phyloP scores from a whole-genome alignment of 768 basidiomycete genomes.

The Leccinum barrowsii region DNA sequence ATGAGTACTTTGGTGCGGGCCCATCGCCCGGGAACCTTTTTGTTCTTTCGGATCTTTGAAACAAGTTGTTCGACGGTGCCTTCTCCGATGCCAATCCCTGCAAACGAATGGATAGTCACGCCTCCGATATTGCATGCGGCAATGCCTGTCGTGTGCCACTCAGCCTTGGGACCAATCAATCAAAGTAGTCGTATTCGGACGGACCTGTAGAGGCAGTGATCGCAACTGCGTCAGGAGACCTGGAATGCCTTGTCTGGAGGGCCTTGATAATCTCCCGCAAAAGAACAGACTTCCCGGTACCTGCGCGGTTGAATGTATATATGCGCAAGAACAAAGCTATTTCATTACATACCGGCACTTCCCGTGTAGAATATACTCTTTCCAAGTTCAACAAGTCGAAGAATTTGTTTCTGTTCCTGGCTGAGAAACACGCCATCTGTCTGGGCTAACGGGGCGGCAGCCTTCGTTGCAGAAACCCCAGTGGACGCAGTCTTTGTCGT shows the following conservation, averaged over 20 bases:
- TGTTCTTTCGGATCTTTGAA: slow-evolving; percentile 72
- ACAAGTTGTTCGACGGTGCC: slow-evolving; percentile 62
- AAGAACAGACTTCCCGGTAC: slow-evolving; percentile 95
- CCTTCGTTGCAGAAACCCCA: background rate
- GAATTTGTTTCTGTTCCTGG: slow-evolving; percentile 80
- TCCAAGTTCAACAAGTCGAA: slow-evolving; percentile 69
- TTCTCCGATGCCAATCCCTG: slow-evolving; percentile 85
- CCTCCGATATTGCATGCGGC: slow-evolving; percentile 98
- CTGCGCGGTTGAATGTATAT: slow-evolving; percentile 38
- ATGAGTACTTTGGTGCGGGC: slow-evolving; percentile 78
- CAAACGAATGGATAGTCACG: slow-evolving; percentile 91
- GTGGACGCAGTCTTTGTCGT: slow-evolving; percentile 6
- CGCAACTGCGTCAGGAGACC: slow-evolving; percentile 68
- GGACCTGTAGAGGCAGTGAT: slow-evolving; percentile 93
- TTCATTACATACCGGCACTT: slow-evolving; percentile 72
- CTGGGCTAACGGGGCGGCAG: slow-evolving; percentile 16
- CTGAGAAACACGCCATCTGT: slow-evolving; percentile 61
- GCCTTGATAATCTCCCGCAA: slow-evolving; percentile 85
- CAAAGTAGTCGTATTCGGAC: background rate
- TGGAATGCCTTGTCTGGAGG: slow-evolving; percentile 50
- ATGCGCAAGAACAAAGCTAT: slow-evolving; percentile 12
- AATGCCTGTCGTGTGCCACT: slow-evolving; percentile 51
- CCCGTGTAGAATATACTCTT: slow-evolving; percentile 94
- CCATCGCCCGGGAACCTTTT: slow-evolving; percentile 82
- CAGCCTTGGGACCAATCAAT: background rate